A percentile compares a stretch with the other conserved stretches of the same genome.
These are phyloP conservation scores for Nymphaea thermarum DNA, from an alignment of 164 flowering plant genomes.

Conservation along the genomic window DNA sequence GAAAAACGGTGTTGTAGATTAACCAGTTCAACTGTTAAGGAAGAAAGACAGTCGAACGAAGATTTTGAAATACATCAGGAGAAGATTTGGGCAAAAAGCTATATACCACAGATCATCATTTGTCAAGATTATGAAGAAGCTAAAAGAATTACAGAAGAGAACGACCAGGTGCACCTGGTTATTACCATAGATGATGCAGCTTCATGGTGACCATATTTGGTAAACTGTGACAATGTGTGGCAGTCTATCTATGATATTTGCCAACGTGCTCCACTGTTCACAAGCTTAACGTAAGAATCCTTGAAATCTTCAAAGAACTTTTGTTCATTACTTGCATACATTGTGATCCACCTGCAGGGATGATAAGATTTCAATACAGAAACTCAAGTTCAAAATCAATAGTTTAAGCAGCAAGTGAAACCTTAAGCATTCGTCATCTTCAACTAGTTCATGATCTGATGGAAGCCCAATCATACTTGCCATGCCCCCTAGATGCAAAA, in stretches of 20 bases:
- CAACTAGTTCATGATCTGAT: conserved; percentile 71
- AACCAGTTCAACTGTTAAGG: too few species aligned
- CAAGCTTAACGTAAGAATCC: conserved; percentile 61
- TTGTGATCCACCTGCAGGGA: conserved; percentile 62
- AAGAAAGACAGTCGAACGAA: too few species aligned
- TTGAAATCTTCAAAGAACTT: conserved; percentile 72
- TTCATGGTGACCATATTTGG: background rate
- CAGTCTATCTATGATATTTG: conserved; percentile 13
- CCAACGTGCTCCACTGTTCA: conserved; percentile 83
- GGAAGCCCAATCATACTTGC: conserved; percentile 91
- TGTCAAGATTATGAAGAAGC: too few species aligned
- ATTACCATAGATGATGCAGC: background rate
- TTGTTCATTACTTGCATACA: conserved; percentile 53
- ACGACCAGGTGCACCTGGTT: too few species aligned
- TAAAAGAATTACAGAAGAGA: too few species aligned
- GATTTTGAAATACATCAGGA: too few species aligned
- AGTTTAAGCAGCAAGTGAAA: conserved; percentile 8
- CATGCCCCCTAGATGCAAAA: conserved; percentile 26
- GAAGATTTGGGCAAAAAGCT: too few species aligned
- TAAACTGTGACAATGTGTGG: background rate
- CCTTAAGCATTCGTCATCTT: conserved; percentile 91
- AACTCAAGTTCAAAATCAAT: background rate
- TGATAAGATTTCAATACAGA: background rate
- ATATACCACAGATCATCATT: too few species aligned
- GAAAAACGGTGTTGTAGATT: too few species aligned